phyloP scores from a whole-genome alignment of 2,329 filamentous ascomycete species.

The Colletotrichum lindemuthianum region DNA sequence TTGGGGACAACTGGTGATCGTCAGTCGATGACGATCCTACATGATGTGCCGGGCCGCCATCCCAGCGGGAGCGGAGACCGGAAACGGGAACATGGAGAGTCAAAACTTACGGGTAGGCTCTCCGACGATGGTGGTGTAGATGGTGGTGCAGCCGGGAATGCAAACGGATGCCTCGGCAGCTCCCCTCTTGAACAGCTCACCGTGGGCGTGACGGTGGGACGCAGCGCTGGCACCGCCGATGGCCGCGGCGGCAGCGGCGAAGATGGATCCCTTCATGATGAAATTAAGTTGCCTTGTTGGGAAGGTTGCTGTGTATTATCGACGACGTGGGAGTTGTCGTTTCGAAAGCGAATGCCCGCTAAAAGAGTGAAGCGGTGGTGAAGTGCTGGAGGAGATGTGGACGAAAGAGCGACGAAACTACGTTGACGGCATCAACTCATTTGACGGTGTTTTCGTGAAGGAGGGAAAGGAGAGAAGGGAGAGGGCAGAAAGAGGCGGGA shows the following conservation, averaged over 20 bases:
- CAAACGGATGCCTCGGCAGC: slow-evolving; percentile 60
- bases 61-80: no score
- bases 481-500: slow-evolving; percentile 47
- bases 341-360: slow-evolving; percentile 78
- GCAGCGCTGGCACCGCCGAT: slow-evolving; percentile 65
- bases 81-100: neutral
- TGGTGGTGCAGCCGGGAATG: slow-evolving; percentile 73
- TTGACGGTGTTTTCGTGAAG: slow-evolving; percentile 55
- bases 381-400: slow-evolving; percentile 48
- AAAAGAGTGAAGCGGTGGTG: slow-evolving; percentile 85
- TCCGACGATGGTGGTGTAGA: slow-evolving; percentile 77
- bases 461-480: slow-evolving; percentile 47
- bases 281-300: slow-evolving; percentile 45
- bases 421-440: slow-evolving; percentile 63
- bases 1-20: slow-evolving; percentile 50
- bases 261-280: slow-evolving; percentile 79
- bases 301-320: slow-evolving; percentile 43
- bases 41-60: no score
- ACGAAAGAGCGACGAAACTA: slow-evolving; percentile 64
- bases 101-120: slow-evolving; percentile 68
- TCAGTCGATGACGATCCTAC: slow-evolving; percentile 5
- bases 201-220: slow-evolving; percentile 70
- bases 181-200: slow-evolving; percentile 65
- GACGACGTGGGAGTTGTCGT: slow-evolving; percentile 37
- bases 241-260: slow-evolving; percentile 72